Evolutionary conservation across 768 basidiomycete species (phyloP).

Genomic region (Neoboletus magnificus): DNA sequence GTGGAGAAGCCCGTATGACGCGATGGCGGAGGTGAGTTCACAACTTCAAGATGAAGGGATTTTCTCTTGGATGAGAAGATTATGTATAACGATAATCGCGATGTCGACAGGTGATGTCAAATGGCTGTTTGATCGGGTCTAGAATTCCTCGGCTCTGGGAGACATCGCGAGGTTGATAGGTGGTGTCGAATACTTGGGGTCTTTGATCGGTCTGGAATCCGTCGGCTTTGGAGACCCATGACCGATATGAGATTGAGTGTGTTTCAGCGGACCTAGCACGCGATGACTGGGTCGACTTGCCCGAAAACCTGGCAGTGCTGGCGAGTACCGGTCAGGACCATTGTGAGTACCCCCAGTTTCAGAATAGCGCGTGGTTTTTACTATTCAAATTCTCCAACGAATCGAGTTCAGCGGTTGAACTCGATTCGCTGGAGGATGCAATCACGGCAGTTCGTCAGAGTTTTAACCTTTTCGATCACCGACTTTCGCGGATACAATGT

Average conservation of each 20-base stretch:
- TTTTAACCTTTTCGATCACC: conserved; percentile 22
- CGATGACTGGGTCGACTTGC: neutral
- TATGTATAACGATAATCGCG: conserved; percentile 19
- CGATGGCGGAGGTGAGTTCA: conserved; percentile 7
- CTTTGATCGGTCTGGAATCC: conserved; percentile 3
- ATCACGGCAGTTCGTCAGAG: conserved; percentile 10
- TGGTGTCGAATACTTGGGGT: neutral
- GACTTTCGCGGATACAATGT: neutral
- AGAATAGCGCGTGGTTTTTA: neutral
- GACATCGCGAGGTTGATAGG: conserved; percentile 6
- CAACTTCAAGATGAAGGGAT: neutral
- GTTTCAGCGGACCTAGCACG: neutral
- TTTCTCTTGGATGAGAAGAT: conserved; percentile 15
- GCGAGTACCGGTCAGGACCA: neutral
- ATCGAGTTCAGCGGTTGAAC: too few relatives aligned
- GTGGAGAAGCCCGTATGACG: conserved; percentile 19
- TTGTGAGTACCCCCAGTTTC: neutral
- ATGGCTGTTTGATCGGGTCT: conserved; percentile 10
- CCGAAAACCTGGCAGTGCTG: neutral
- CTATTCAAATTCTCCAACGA: too few relatives aligned
- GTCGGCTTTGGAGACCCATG: neutral
- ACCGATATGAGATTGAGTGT: neutral
- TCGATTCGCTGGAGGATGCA: neutral
- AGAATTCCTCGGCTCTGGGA: conserved; percentile 14
- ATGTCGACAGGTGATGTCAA: conserved; percentile 1